Base-by-base conservation (phyloP, 495 filamentous ascomycete species). In the Bacidia gigantensis region DNA sequence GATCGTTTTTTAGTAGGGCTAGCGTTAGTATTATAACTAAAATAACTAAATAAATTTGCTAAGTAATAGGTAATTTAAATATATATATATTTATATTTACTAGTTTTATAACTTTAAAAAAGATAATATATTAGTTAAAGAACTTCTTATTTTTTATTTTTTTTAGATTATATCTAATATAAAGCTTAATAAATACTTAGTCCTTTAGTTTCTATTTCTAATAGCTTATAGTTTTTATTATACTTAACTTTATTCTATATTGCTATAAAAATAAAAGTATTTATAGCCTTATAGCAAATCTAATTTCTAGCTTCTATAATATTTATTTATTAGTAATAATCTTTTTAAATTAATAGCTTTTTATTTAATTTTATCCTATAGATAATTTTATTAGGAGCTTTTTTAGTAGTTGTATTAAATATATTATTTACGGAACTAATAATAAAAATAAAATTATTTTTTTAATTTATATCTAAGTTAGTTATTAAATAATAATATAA, bases 361-460 rank as follows among this genome's bases (percentile, higher is more conserved):
- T 48, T 29, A 29, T 24, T 25, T 11, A 25, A 25, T 48, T 48
- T 48, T 23, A 23, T 23, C 7, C 11, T 25, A 48, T 48, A 48
- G 21, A 48, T 48, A 25, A 48, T 25, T 48, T 25, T 25, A 48
- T 48, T 48, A 22, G 11, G 20, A n/a, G 25, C 25, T 5, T 48
- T 22, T 23, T 48, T 48, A 25, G 22, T 22, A 48, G 12, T 23
- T 23, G 25, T 7, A 48, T 25, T 48, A 48, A n/a, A 5, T 5
- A 48, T 23, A 25, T 48, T 25, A 26, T 48, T 48, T 22, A 48
- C 9, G 22, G 12, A 5, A n/a, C 3, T 48, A 7, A 3, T 3
- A 48, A 48, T 25, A 48, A 22, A 23, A 48, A n/a, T 48, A 48
- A 23, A 23, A 48, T 23, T 48, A 22, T 48, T 25, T 5, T 25